Conservation (phyloP, 176 grass and related monocot species). For the Thinopyrum elongatum region DNA sequence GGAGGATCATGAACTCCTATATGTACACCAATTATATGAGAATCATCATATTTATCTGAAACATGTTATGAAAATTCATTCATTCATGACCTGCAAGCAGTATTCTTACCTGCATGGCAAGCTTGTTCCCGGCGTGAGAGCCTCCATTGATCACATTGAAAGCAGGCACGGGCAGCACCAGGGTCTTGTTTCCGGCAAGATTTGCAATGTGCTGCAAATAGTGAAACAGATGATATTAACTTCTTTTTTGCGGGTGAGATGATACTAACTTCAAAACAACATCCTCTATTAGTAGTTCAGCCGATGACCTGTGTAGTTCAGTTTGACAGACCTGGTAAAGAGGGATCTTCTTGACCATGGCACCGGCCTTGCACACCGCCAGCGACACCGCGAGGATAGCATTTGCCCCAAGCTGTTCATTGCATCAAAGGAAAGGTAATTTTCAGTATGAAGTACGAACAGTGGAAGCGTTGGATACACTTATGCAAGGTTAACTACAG, state of each 20-base stretch:
- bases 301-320: accelerated
- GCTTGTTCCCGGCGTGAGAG: slow-evolving; percentile 93
- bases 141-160: slow-evolving; percentile 99
- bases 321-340: slow-evolving; percentile 70
- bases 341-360: slow-evolving; percentile 77
- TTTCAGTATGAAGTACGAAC: neutral
- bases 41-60: neutral
- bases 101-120: slow-evolving; percentile 55
- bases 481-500: neutral
- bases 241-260: no score
- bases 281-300: neutral
- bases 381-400: slow-evolving; percentile 91
- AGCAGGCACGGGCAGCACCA: slow-evolving; percentile 78
- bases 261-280: neutral
- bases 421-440: neutral
- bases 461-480: neutral
- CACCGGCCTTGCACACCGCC: slow-evolving; percentile 88
- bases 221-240: neutral
- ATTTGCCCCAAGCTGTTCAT: slow-evolving; percentile 76
- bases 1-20: slow-evolving; percentile 98
- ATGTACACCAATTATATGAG: slow-evolving; percentile 29
- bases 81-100: neutral
- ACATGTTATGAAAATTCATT: neutral
- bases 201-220: slow-evolving; percentile 88
- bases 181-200: slow-evolving; percentile 72